A percentile compares a stretch with the other conserved stretches of the same genome.
Conservation (phyloP, 225 moss, liverwort and hornwort genomes). For the Bryoerythrophyllum caledonicum region DNA sequence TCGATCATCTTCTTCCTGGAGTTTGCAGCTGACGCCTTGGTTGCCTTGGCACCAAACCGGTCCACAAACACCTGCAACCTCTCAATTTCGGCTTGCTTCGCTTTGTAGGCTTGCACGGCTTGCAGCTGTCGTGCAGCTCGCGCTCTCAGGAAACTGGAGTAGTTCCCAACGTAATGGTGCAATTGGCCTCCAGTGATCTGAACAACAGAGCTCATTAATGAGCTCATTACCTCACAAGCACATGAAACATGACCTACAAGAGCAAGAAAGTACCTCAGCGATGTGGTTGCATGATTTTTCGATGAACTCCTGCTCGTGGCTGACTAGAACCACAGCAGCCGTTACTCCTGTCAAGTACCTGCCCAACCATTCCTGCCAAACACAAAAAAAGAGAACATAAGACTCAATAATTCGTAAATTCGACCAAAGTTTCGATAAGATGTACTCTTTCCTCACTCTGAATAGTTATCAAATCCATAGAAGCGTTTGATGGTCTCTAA, state of each 20-base stretch:
- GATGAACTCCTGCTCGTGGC: constrained; percentile 89
- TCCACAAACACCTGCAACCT: constrained; percentile 91
- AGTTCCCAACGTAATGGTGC: constrained; percentile 81
- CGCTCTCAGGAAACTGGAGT: constrained; percentile 80
- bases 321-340: constrained; percentile 86
- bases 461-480: no score
- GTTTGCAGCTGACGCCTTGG: constrained; percentile 95
- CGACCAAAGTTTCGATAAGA: no score
- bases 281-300: constrained; percentile 92
- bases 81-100: constrained; percentile 94
- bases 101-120: constrained; percentile 90
- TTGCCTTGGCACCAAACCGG: constrained; percentile 96
- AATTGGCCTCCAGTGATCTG: constrained; percentile 84
- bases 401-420: neutral
- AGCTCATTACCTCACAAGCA: neutral
- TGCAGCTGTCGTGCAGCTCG: constrained; percentile 93
- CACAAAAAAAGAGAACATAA: neutral
- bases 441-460: no score
- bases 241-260: neutral
- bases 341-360: constrained; percentile 79
- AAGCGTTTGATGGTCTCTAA: no score
- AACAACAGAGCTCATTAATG: neutral
- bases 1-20: constrained; percentile 98
- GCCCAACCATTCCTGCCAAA: constrained; percentile 80
- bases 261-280: constrained; percentile 65